Percentiles rank a stretch among this genome's conserved stretches.
Conservation (phyloP, 257 asterid species). For the Penstemon barbatus region DNA sequence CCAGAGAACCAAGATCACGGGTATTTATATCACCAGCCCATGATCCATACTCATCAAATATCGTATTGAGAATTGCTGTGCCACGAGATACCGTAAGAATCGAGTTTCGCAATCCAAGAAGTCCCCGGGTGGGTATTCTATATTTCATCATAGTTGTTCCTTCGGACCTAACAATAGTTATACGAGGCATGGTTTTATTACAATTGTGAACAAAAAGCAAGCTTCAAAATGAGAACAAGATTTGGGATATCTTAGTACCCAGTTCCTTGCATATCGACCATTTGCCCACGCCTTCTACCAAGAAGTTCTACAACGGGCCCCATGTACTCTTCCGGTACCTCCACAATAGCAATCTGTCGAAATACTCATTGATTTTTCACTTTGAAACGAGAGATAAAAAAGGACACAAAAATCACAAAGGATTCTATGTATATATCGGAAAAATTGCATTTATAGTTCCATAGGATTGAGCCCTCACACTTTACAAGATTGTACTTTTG, state of each 20-base stretch:
- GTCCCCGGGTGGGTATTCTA: slow-evolving; percentile 94
- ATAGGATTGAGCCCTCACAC: no score
- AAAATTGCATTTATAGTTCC: no score
- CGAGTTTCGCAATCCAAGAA: slow-evolving; percentile 85
- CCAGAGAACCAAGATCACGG: slow-evolving; percentile 96
- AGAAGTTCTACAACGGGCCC: slow-evolving; percentile 96
- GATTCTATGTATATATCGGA: no score
- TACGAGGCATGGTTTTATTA: slow-evolving; percentile 19
- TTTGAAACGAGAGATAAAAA: not conserved
- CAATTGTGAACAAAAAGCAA: slow-evolving; percentile 21
- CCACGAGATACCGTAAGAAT: slow-evolving; percentile 95
- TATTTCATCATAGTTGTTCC: slow-evolving; percentile 78
- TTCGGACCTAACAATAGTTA: slow-evolving; percentile 54
- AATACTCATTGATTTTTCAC: slow-evolving; percentile 15
- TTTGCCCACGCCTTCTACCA: slow-evolving; percentile 95
- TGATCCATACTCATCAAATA: slow-evolving; percentile 86
- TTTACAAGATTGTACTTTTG: no score
- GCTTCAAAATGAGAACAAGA: not conserved
- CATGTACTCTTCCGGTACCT: slow-evolving; percentile 90
- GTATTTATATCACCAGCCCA: slow-evolving; percentile 97
- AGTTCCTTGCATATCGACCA: slow-evolving; percentile 88
- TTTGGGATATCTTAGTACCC: slow-evolving; percentile 52
- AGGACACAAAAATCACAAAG: no score
- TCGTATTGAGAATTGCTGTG: slow-evolving; percentile 88
- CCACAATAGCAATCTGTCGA: slow-evolving; percentile 85